These are phyloP conservation scores for Artemisia princeps DNA, from an alignment of 140 eudicot genomes.

Conservation along the genomic window DNA sequence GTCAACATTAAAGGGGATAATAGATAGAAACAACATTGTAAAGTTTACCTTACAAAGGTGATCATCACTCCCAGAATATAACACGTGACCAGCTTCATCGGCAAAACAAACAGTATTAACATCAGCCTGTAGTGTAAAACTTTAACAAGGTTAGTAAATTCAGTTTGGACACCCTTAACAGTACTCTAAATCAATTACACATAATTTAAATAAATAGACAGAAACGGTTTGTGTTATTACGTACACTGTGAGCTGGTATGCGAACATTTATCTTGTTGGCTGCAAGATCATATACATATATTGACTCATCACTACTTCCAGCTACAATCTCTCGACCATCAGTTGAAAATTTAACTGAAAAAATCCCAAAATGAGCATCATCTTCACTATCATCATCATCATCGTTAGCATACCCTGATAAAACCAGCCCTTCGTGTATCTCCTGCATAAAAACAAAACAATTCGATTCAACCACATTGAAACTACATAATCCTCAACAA, in stretches of 20 bases:
- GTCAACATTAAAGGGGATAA: too few species aligned
- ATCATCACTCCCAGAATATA: conserved; percentile 94
- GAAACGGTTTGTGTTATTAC: not conserved
- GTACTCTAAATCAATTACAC: not conserved
- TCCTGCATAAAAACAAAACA: conserved; percentile 43
- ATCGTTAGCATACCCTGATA: conserved; percentile 36
- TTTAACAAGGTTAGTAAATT: conserved; percentile 6
- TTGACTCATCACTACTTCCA: conserved; percentile 65
- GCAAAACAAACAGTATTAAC: conserved; percentile 95
- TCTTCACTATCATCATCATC: conserved; percentile 34
- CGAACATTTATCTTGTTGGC: conserved; percentile 53
- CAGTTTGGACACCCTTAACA: not conserved
- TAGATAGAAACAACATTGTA: too few species aligned
- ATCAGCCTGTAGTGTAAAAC: conserved; percentile 61
- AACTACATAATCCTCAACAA: not conserved
- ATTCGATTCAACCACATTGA: not conserved
- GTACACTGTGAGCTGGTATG: conserved; percentile 74
- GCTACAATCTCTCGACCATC: conserved; percentile 97
- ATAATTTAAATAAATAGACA: not conserved
- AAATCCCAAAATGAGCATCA: conserved; percentile 63
- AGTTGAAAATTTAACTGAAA: conserved; percentile 81
- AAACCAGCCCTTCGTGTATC: conserved; percentile 82
- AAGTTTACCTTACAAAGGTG: conserved; percentile 66
- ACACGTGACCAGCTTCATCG: conserved; percentile 82
- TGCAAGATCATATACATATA: conserved; percentile 82